These are phyloP conservation scores for Boletus patriciae DNA, from an alignment of 768 basidiomycete species.

Conservation along the genomic window DNA sequence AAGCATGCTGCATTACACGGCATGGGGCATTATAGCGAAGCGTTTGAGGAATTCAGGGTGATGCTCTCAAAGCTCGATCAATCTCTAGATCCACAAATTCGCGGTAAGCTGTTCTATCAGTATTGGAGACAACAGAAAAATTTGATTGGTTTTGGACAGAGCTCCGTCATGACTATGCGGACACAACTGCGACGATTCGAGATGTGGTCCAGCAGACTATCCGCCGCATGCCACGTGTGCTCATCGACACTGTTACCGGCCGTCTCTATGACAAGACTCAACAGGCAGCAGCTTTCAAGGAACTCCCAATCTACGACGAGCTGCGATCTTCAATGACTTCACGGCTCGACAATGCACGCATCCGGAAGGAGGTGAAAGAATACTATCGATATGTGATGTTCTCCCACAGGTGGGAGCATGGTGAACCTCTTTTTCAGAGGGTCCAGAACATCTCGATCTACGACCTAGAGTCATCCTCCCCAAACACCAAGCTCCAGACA, in stretches of 20 bases:
- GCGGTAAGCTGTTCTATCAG: not conserved
- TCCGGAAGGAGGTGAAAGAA: not conserved
- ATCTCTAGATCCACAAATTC: not conserved
- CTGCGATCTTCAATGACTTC: conserved; percentile 4
- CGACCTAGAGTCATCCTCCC: not conserved
- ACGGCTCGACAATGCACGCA: not conserved
- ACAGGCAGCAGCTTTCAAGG: conserved; percentile 5
- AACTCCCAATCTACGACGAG: not conserved
- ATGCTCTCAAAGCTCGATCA: not conserved
- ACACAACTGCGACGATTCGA: not conserved
- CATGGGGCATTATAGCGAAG: not conserved
- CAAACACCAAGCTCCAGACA: not conserved
- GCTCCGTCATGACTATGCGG: not conserved
- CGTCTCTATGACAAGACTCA: not conserved
- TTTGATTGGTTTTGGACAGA: not conserved
- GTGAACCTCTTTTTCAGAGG: too few relatives aligned
- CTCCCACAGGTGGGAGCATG: too few relatives aligned
- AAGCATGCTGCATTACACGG: not conserved
- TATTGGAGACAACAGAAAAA: not conserved
- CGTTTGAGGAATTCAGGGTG: not conserved
- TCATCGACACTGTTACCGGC: conserved; percentile 7
- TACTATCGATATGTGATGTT: conserved; percentile 10
- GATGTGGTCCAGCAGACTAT: not conserved
- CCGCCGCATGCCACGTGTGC: not conserved
- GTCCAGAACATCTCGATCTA: too few relatives aligned